Conservation (phyloP, 139 green algal species). For the Coelastrella sp. region DNA sequence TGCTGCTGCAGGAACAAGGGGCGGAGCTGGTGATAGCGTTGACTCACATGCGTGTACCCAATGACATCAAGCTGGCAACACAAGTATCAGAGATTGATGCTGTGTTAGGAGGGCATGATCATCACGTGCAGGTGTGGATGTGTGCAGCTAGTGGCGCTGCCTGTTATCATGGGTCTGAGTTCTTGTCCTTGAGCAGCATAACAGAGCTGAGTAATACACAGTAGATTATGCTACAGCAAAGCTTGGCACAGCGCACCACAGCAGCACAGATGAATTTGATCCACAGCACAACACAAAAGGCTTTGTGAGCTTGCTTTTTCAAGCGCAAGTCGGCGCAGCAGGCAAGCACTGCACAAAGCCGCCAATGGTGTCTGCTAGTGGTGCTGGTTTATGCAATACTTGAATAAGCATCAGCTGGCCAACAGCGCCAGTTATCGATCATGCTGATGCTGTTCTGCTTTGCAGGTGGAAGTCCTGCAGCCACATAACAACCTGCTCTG, state of each 20-base stretch:
- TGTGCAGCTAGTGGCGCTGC: not conserved
- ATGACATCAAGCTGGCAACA: constrained; percentile 70
- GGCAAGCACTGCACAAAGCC: not conserved
- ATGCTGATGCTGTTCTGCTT: not conserved
- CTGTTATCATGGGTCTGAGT: not conserved
- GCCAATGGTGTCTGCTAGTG: not conserved
- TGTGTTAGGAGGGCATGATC: constrained; percentile 84
- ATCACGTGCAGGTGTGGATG: constrained; percentile 55
- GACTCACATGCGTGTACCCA: constrained; percentile 86
- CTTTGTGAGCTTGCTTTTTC: too few species aligned
- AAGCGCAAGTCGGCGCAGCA: too few species aligned
- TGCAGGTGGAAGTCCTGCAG: constrained; percentile 22
- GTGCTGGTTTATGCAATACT: not conserved
- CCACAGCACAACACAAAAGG: too few species aligned
- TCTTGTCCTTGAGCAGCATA: not conserved
- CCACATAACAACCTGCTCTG: constrained; percentile 74
- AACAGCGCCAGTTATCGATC: not conserved
- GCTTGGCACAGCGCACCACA: too few species aligned
- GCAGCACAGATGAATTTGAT: too few species aligned
- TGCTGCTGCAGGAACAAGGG: constrained; percentile 56
- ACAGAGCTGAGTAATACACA: not conserved
- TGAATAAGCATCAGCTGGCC: not conserved
- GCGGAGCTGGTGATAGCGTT: constrained; percentile 81
- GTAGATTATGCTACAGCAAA: too few species aligned
- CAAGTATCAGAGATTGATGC: constrained; percentile 76